Evolutionary conservation across 345 rosid species (phyloP).

Genomic region (Dimocarpus longan): DNA sequence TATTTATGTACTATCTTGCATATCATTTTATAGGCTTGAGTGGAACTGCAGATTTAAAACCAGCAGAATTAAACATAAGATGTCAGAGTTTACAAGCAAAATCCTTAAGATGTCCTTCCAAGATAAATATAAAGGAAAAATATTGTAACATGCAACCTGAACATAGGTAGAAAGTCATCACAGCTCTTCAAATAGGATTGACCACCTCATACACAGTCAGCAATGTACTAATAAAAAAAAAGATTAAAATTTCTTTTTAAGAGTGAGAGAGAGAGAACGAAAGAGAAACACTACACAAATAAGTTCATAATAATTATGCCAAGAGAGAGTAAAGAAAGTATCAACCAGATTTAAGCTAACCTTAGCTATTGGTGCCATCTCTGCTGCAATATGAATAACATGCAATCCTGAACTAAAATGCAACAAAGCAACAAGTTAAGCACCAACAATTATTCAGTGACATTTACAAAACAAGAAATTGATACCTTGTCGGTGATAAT

Average conservation of each 20-base stretch:
- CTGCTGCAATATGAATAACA: conserved; percentile 91
- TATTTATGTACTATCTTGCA: background rate
- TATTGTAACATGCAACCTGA: background rate
- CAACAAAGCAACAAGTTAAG: conserved; percentile 38
- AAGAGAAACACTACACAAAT: background rate
- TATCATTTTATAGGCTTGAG: background rate
- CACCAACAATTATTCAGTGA: conserved; percentile 14
- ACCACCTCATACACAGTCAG: background rate
- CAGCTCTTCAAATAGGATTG: background rate
- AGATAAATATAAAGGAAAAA: background rate
- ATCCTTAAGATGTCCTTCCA: background rate
- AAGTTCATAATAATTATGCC: background rate
- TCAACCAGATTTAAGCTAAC: conserved; percentile 45
- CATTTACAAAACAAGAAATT: conserved; percentile 11
- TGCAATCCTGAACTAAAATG: conserved; percentile 81
- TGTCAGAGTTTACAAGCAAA: background rate
- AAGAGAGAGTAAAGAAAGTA: conserved; percentile 11
- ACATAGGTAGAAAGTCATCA: background rate
- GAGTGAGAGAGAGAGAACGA: background rate
- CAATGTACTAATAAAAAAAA: background rate
- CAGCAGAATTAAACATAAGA: background rate
- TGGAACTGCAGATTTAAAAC: background rate
- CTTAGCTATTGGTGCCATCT: conserved; percentile 99
- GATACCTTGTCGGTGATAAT: conserved; percentile 65
- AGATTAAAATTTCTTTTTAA: background rate